Evolutionary conservation across 352 stramenopile species (phyloP), one percentile per base, ranked within the genome.

Genomic region (Phytophthora citricola): DNA sequence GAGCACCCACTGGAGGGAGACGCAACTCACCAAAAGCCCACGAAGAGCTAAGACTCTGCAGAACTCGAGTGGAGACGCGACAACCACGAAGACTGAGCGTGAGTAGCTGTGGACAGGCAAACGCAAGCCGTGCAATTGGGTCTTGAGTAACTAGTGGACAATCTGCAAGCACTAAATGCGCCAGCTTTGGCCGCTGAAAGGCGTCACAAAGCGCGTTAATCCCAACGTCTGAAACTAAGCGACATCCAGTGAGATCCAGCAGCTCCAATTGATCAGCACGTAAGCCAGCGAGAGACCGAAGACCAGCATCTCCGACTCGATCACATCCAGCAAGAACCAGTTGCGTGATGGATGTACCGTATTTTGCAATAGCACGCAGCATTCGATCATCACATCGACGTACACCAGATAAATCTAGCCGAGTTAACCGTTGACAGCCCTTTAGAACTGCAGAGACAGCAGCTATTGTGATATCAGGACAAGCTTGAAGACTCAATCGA

Each of bases 401-500:
- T 5, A 92, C 78, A 2, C 79, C 75, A 0, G 82, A 83, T 0
- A 93, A 54, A 58, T 92, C 85, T 26, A 94, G 71, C 11, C 72
- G 60, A 1, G 52, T 57, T 5, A 94, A 68, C 1, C 26, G 36
- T 3, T 66, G 72, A 52, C 82, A 94, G 3, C 79, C 78, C 6
- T 88, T 70, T 12, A 91, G 66, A 20, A 98, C 63, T 0, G 72
- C 71, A 4, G 68, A 74, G 24, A 97, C 71, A 0, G 88, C 92
- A 9, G 66, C 48, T 3, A 93, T 51, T 29, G 90, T 97, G 46
- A 98, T 66, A 9, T 91, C 86, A 5, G 84, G 79, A 64, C 94
- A 98, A 7, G 81, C 83, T 9, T 86, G 87, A 12, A 98, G 41
- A 51, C 86, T 94, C 17, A 98, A 63, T 29, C 69, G 69, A 17